Conservation (phyloP, 495 filamentous ascomycete genomes). For the Evansstolkia leycettana region DNA sequence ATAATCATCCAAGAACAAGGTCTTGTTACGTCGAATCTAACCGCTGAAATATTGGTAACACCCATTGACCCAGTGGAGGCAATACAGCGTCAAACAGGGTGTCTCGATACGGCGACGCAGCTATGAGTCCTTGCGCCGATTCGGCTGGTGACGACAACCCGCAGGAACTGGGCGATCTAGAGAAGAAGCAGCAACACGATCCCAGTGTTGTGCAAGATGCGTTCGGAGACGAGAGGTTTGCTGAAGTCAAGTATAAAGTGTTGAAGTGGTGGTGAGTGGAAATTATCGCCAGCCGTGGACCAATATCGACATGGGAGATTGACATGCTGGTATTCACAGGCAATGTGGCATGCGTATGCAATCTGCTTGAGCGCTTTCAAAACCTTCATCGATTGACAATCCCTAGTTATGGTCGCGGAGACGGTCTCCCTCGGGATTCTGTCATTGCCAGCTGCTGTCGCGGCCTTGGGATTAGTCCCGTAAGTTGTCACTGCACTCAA, state of each 20-base stretch:
- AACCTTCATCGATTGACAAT: neutral
- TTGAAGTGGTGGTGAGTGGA: constrained; percentile 15
- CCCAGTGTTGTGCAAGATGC: constrained; percentile 5
- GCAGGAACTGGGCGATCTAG: neutral
- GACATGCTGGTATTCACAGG: constrained; percentile 3
- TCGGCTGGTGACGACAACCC: too few species aligned
- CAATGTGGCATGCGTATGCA: constrained; percentile 8
- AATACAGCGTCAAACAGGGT: too few species aligned
- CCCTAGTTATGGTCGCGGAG: constrained; percentile 43
- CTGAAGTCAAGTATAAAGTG: constrained; percentile 11
- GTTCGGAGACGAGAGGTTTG: constrained; percentile 10
- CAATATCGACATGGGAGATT: neutral
- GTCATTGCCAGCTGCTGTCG: constrained; percentile 42
- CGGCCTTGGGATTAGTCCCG: constrained; percentile 41
- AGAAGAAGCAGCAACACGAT: neutral
- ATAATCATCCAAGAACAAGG: too few species aligned
- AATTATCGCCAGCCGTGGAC: too few species aligned
- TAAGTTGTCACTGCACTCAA: constrained; percentile 40
- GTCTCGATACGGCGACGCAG: too few species aligned
- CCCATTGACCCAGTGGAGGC: too few species aligned
- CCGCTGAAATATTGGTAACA: too few species aligned
- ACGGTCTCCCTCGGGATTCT: constrained; percentile 50
- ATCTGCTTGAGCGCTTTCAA: constrained; percentile 1
- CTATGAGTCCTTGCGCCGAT: too few species aligned
- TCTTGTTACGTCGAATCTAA: too few species aligned